Evolutionary conservation across 352 stramenopile species (phyloP), one percentile per base, ranked within the genome.

Genomic region (Globisporangium ultimum): DNA sequence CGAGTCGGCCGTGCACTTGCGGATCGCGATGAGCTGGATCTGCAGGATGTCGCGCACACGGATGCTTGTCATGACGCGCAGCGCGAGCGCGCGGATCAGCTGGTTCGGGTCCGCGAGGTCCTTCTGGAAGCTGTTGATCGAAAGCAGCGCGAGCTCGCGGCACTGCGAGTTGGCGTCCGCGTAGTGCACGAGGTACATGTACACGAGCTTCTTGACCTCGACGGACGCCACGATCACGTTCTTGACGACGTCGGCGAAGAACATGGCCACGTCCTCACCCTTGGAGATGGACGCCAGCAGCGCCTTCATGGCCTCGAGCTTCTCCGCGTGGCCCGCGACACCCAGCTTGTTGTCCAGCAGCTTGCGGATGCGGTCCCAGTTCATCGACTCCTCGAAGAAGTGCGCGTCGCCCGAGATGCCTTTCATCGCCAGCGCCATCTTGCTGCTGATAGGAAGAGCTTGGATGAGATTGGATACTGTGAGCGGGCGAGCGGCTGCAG

Each of bases 111-210:
- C 95, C 7, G 95, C 92, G 21, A 99, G 70, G 67, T 98, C 97
- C 41, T 98, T 98, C 71, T 99, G 97, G 82, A 99, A 99, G 49
- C 84, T 94, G 76, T 99, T 99, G 71, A 99, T 99, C 48, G 81
- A 96, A 13, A 99, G 78, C 36, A 99, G 71, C 48, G 96, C 96
- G 18, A 99, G 75, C 71, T 99, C 97, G 15, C 97, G 83, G 67
- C 97, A 99, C 56, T 95, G 89, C 24, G 86, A 78, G 68, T 98
- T 96, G 52, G 83, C 79, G 77, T 99, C 96, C 5, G 95, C 93
- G 72, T 99, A 99, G 74, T 99, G 96, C n/a, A 98, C 95, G 14
- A 99, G 80, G 73, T 98, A 99, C 78, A 99, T 99, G 78, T 99
- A 99, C 21, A 99, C 96, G 78, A 99, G 97, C 75, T 99, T 99